Evolutionary conservation across 768 basidiomycete genomes (phyloP), one percentile per base, ranked within the genome.

Genomic region (Podaxis sp.): DNA sequence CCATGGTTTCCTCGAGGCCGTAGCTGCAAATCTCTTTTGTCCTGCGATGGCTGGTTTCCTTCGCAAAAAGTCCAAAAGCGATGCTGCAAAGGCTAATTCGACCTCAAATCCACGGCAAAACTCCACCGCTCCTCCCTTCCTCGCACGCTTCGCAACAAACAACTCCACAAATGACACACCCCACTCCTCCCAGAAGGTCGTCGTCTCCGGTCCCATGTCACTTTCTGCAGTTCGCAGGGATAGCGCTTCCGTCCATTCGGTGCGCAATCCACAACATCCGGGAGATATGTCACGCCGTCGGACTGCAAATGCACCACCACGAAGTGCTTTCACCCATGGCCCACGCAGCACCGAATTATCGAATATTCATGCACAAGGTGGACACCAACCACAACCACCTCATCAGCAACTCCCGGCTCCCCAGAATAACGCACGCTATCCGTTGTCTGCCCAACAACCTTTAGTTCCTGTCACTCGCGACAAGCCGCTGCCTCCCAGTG

Each of bases 21-120:
- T 54, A 52, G 50, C 14, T 27, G 32, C 54, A 27, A 18, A 16
- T 55, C 54, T 55, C 54, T 37, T 27, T 55, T 48, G 10, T 48
- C 25, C 52, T 54, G 70, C 72, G 70, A 84, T 85, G 83, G 78
- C 80, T 65, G 77, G 77, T 69, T 83, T 85, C 73, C 74, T 84
- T 70, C 83, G 80, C 74, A 83, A 74, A 74, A 82, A 81, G 68
- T 62, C 66, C 10, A 81, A 76, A 57, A 71, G 69, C 55, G 73
- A 73, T 38, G 59, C 61, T 48, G n/a, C 61, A 62, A 38, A 69
- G 55, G 50, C 55, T 50, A 56, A 70, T 28, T 59, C 59, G 23
- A 56, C 38, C 44, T 44, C 62, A 55, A 56, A 53, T 54, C 58
- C 63, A 62, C 54, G 44, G 59, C 38, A 16, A 58, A 63, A 63